These are phyloP conservation scores for Orbilia blumenaviensis DNA, from an alignment of 2,329 filamentous ascomycete species.

Conservation along the genomic window DNA sequence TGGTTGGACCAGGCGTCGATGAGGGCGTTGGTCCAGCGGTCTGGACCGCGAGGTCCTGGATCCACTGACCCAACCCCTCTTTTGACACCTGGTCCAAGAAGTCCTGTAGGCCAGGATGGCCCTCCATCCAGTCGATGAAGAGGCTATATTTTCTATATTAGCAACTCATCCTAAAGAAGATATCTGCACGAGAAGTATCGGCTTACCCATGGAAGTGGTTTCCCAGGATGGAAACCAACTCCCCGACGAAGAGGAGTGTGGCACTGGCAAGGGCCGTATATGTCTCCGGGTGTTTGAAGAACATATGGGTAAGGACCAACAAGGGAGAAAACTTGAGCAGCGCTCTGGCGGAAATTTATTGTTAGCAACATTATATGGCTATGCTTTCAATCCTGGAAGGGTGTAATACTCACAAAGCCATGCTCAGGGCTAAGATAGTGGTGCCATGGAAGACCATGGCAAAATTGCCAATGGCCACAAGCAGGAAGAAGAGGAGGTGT, in stretches of 20 bases:
- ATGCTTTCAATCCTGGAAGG: background rate
- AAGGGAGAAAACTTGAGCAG: background rate
- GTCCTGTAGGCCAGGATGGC: background rate
- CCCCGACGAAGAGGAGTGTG: background rate
- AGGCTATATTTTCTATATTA: background rate
- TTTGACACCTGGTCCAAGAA: background rate
- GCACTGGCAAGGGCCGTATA: background rate
- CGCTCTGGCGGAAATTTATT: background rate
- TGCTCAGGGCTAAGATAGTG: background rate
- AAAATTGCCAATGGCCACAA: background rate
- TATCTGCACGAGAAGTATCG: background rate
- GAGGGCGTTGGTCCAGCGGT: background rate
- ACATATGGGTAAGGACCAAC: background rate
- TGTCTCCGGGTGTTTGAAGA: background rate
- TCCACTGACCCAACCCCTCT: background rate
- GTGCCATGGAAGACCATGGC: background rate
- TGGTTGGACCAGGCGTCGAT: background rate
- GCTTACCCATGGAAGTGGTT: slow-evolving; percentile 4
- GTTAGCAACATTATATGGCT: background rate
- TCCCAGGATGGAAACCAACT: background rate
- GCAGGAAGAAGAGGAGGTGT: background rate
- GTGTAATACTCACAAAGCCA: background rate
- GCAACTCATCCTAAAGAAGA: background rate
- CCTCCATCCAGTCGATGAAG: background rate
- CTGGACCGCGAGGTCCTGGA: slow-evolving; percentile 3